Conservation (phyloP, 2,329 filamentous ascomycete genomes). For the Colletotrichum zoysiae region DNA sequence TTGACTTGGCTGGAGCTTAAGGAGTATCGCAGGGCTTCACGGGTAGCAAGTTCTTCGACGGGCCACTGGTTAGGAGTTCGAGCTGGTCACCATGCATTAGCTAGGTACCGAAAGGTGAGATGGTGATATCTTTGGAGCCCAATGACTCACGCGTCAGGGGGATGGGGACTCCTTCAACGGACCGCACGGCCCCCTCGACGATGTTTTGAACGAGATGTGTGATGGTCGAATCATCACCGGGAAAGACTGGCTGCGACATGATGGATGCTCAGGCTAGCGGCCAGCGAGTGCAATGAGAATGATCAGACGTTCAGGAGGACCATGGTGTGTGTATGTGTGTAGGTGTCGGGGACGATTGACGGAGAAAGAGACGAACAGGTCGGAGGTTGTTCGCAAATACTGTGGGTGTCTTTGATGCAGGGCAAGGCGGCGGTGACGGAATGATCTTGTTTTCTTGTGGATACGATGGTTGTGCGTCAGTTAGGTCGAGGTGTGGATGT, state of each 20-base stretch:
- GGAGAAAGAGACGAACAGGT: not conserved
- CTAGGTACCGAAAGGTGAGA: not conserved
- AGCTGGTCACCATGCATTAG: conserved; percentile 21
- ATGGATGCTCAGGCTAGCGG: conserved; percentile 6
- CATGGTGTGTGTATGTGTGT: conserved; percentile 21
- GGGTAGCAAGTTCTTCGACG: conserved; percentile 33
- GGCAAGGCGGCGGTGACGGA: conserved; percentile 15
- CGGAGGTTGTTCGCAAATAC: conserved; percentile 10
- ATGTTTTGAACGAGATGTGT: conserved; percentile 37
- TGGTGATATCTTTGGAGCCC: not conserved
- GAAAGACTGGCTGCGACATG: conserved; percentile 35
- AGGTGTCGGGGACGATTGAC: not conserved
- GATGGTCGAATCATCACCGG: conserved; percentile 26
- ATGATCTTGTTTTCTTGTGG: conserved; percentile 13
- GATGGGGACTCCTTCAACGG: conserved; percentile 27
- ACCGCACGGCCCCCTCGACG: conserved; percentile 37
- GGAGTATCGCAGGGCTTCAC: conserved; percentile 33
- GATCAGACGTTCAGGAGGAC: conserved; percentile 2
- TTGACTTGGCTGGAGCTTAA: conserved; percentile 29
- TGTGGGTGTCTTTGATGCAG: not conserved
- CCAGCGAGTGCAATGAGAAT: not conserved
- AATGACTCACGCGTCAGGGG: conserved; percentile 34
- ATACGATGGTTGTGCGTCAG: conserved; percentile 6
- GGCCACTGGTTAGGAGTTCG: conserved; percentile 37
- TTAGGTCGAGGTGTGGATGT: conserved; percentile 25